phyloP scores from a whole-genome alignment of 768 basidiomycete genomes.

The Kwoniella dendrophila region DNA sequence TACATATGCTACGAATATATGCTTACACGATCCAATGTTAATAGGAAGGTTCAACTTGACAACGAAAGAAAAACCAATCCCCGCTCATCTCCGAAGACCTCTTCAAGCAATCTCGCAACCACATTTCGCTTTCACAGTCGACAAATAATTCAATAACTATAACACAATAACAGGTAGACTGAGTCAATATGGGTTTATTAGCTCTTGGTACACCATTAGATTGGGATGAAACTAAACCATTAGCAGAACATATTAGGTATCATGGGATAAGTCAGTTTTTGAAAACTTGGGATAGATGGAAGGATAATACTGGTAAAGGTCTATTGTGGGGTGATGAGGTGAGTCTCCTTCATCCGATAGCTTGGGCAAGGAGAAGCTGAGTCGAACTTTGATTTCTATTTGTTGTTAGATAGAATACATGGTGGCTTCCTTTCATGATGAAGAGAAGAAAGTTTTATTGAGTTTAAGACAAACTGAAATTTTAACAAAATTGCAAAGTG shows the following conservation, averaged over 20 bases:
- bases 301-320: conserved; percentile 86
- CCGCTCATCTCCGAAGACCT: neutral
- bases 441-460: conserved; percentile 75
- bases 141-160: neutral
- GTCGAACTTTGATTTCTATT: neutral
- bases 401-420: conserved; percentile 84
- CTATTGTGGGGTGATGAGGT: conserved; percentile 99
- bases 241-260: conserved; percentile 82
- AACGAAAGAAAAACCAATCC: too few relatives aligned
- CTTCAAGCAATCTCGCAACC: too few relatives aligned
- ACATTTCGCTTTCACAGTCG: neutral
- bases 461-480: conserved; percentile 96
- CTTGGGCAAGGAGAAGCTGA: neutral
- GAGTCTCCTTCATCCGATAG: conserved; percentile 28
- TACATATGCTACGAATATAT: too few relatives aligned
- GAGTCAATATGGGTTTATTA: conserved; percentile 76
- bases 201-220: conserved; percentile 87
- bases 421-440: conserved; percentile 81
- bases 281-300: conserved; percentile 87
- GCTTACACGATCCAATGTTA: neutral
- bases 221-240: conserved; percentile 85
- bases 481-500: conserved; percentile 71
- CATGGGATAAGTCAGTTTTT: conserved; percentile 97
- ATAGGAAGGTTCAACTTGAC: too few relatives aligned
- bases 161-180: neutral